Evolutionary conservation across 306 rosid species (phyloP).

Genomic region (Pterocarpus macrocarpus): DNA sequence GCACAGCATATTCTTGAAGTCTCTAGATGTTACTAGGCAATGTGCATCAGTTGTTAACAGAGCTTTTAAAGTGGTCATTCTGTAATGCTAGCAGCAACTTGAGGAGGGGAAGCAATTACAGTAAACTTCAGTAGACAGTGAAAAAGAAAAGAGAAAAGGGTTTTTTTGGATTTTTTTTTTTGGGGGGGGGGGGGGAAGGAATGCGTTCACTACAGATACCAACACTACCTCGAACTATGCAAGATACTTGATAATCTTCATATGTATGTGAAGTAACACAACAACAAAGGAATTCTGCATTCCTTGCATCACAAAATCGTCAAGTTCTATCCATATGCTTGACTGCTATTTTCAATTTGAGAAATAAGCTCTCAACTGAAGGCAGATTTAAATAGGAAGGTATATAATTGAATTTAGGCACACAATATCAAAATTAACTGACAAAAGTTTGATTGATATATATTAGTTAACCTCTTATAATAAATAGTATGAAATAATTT

Average conservation of each 20-base stretch:
- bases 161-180: too few relatives aligned
- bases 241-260: background rate
- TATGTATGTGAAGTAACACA: conserved; percentile 13
- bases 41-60: too few relatives aligned
- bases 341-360: conserved; percentile 33
- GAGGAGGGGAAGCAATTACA: background rate
- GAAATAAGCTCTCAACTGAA: background rate
- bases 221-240: conserved; percentile 21
- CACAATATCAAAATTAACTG: too few relatives aligned
- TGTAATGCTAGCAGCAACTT: background rate
- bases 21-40: too few relatives aligned
- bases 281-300: background rate
- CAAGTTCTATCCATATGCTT: conserved; percentile 30
- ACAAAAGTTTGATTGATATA: background rate
- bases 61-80: background rate
- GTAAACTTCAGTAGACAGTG: conserved; percentile 14
- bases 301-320: conserved; percentile 36
- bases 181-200: background rate
- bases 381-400: conserved; percentile 12
- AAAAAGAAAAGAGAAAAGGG: too few relatives aligned
- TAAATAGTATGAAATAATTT: too few relatives aligned
- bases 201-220: background rate
- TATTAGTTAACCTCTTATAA: background rate
- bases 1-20: too few relatives aligned
- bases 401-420: background rate